These are phyloP conservation scores for Penicillium sp. DNA, from an alignment of 2,329 filamentous ascomycete species.

Conservation along the genomic window DNA sequence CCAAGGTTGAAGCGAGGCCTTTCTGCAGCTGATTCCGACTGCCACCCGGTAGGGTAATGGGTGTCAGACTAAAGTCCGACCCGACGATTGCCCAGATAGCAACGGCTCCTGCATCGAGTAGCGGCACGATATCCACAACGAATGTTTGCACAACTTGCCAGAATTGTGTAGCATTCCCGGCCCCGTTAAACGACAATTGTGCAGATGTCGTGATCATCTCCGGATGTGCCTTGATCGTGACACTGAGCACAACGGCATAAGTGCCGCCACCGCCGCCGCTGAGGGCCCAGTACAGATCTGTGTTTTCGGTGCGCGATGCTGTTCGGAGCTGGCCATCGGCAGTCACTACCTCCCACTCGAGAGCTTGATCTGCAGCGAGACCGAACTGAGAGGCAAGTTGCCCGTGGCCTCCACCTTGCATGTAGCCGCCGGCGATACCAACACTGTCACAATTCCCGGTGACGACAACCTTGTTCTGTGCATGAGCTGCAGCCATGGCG, in stretches of 20 bases:
- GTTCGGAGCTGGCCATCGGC: slow-evolving; percentile 23
- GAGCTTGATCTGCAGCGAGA: slow-evolving; percentile 30
- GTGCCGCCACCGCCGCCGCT: slow-evolving; percentile 20
- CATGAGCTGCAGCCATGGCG: slow-evolving; percentile 1
- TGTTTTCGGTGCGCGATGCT: slow-evolving; percentile 12
- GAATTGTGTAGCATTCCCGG: slow-evolving; percentile 1
- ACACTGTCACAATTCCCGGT: slow-evolving; percentile 8
- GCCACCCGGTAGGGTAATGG: slow-evolving; percentile 4
- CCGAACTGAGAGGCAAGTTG: slow-evolving; percentile 43
- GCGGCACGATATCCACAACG: slow-evolving; percentile 2
- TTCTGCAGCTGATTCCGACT: slow-evolving; percentile 2
- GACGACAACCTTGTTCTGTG: slow-evolving; percentile 3
- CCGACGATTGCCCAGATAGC: slow-evolving; percentile 7
- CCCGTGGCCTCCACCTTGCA: slow-evolving; percentile 42
- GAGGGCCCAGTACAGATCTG: slow-evolving; percentile 24
- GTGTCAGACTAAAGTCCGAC: slow-evolving; percentile 2
- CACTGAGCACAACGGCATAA: slow-evolving; percentile 14
- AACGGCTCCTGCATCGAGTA: slow-evolving; percentile 11
- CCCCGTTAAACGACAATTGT: slow-evolving; percentile 5
- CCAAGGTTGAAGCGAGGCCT: not conserved
- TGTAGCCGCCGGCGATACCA: slow-evolving; percentile 34
- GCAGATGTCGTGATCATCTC: slow-evolving; percentile 10
- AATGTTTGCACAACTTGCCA: slow-evolving; percentile 4
- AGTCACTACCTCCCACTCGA: slow-evolving; percentile 40
- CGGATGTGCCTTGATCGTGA: slow-evolving; percentile 11